These are phyloP conservation scores for Candida easanensis DNA, from an alignment of 805 yeast species.

Conservation along the genomic window DNA sequence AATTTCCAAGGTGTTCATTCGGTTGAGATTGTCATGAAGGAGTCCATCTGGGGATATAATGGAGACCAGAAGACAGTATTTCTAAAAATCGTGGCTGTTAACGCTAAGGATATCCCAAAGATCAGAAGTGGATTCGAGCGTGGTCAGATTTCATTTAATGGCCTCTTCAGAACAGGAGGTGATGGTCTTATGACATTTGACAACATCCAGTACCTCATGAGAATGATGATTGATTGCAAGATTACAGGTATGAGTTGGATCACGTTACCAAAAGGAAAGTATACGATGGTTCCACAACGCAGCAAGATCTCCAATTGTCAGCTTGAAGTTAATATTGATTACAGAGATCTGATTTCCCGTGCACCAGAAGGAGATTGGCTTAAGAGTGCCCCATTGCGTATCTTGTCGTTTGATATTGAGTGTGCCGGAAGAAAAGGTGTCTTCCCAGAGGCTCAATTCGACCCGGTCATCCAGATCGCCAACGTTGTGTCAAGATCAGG, in stretches of 20 bases:
- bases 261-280: constrained; percentile 76
- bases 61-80: constrained; percentile 79
- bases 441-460: constrained; percentile 91
- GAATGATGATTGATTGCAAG: constrained; percentile 89
- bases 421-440: constrained; percentile 98
- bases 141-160: constrained; percentile 68
- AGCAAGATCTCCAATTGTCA: constrained; percentile 73
- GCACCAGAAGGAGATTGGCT: constrained; percentile 93
- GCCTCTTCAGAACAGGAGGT: constrained; percentile 57
- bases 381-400: constrained; percentile 88
- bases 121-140: constrained; percentile 80
- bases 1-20: constrained; percentile 56
- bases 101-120: constrained; percentile 63
- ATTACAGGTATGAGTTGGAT: constrained; percentile 98
- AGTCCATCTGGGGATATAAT: constrained; percentile 91
- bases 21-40: constrained; percentile 66
- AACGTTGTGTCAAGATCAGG: constrained; percentile 88
- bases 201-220: constrained; percentile 78
- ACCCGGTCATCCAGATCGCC: constrained; percentile 96
- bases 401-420: constrained; percentile 94
- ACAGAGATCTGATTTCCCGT: constrained; percentile 69
- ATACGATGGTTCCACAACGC: constrained; percentile 41
- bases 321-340: constrained; percentile 73
- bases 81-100: constrained; percentile 65
- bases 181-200: constrained; percentile 68